Evolutionary conservation across 2,329 filamentous ascomycete species (phyloP).

Genomic region (Lachnellula occidentalis): DNA sequence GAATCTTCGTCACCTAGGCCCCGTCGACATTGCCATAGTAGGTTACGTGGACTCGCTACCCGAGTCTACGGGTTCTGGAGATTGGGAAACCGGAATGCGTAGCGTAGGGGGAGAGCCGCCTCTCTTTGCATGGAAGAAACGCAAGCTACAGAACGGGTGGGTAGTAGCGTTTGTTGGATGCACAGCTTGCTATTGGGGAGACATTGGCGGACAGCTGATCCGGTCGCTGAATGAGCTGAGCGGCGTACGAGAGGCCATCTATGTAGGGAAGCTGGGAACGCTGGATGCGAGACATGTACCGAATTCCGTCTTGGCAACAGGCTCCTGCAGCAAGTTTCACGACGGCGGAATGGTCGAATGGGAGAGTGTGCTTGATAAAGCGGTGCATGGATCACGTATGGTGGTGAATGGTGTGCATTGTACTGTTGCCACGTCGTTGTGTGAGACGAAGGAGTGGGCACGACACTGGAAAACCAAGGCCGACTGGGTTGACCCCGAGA

Average conservation of each 20-base stretch:
- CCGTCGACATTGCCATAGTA: conserved; percentile 8
- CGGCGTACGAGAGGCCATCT: conserved; percentile 1
- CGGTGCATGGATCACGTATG: background rate
- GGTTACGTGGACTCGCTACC: conserved; percentile 12
- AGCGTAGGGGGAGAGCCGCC: background rate
- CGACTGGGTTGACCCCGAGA: conserved; percentile 15
- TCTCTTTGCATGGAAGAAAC: conserved; percentile 14
- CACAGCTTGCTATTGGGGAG: conserved; percentile 13
- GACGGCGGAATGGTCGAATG: conserved; percentile 2
- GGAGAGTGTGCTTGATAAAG: conserved; percentile 2
- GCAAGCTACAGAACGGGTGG: conserved; percentile 2
- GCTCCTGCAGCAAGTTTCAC: conserved; percentile 1
- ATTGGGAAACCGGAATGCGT: conserved; percentile 7
- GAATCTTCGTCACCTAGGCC: conserved; percentile 11
- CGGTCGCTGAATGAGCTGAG: background rate
- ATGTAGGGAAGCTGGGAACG: conserved; percentile 5
- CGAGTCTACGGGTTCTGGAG: conserved; percentile 3
- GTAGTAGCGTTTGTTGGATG: conserved; percentile 15
- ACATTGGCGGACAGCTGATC: conserved; percentile 11
- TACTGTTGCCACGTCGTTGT: conserved; percentile 4
- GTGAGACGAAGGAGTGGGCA: conserved; percentile 13
- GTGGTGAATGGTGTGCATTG: conserved; percentile 7
- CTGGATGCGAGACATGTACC: conserved; percentile 3
- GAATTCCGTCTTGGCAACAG: conserved; percentile 4
- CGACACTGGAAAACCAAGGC: conserved; percentile 1